Evolutionary conservation across 2,329 filamentous ascomycete species (phyloP).

Genomic region (Rhinocladiella mackenziei): DNA sequence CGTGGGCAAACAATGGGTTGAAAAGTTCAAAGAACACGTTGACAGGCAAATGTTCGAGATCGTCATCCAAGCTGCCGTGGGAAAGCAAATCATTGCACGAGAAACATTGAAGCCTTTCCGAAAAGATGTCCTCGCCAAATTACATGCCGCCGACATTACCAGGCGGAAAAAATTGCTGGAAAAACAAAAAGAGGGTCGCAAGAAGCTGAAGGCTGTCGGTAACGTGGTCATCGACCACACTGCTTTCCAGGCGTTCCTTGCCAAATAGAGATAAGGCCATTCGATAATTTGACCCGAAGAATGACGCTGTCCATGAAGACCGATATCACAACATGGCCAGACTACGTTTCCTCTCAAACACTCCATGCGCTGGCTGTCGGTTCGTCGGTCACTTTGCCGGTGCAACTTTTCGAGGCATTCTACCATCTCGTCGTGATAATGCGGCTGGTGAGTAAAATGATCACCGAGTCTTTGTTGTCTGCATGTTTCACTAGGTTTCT

Average conservation of each 20-base stretch:
- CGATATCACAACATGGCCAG: too few relatives aligned
- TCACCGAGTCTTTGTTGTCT: too few relatives aligned
- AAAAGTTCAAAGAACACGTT: slow-evolving; percentile 95
- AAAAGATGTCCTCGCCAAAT: slow-evolving; percentile 88
- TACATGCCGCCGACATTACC: slow-evolving; percentile 85
- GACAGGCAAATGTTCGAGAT: slow-evolving; percentile 97
- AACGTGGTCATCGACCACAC: slow-evolving; percentile 96
- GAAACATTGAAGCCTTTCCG: slow-evolving; percentile 96
- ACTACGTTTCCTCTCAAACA: too few relatives aligned
- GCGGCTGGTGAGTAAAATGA: too few relatives aligned
- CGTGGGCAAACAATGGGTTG: slow-evolving; percentile 81
- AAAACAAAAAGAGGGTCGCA: slow-evolving; percentile 93
- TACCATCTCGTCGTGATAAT: too few relatives aligned
- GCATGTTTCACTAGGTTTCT: too few relatives aligned
- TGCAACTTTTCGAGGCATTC: too few relatives aligned
- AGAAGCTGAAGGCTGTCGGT: slow-evolving; percentile 70
- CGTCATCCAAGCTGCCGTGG: slow-evolving; percentile 85
- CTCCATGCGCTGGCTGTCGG: too few relatives aligned
- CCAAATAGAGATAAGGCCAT: slow-evolving; percentile 54
- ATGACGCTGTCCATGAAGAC: too few relatives aligned
- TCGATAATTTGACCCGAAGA: not conserved
- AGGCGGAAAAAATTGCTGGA: slow-evolving; percentile 82
- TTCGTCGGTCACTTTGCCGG: too few relatives aligned
- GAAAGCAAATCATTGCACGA: slow-evolving; percentile 76
- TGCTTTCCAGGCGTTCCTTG: slow-evolving; percentile 88